These are phyloP conservation scores for Collybia sp. DNA, from an alignment of 768 basidiomycete species.

Conservation along the genomic window DNA sequence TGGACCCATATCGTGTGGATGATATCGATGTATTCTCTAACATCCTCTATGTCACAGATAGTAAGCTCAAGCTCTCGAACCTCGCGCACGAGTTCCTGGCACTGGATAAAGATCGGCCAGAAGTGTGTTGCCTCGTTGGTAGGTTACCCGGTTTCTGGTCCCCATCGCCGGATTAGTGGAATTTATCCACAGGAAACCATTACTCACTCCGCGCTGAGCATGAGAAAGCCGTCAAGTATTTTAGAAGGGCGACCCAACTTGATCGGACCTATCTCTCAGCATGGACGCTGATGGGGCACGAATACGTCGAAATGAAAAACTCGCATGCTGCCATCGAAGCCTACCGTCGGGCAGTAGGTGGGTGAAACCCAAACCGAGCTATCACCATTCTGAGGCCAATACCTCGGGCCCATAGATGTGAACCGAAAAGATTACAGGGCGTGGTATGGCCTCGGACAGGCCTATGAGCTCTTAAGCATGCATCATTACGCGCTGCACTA, in stretches of 20 bases:
- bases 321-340: conserved; percentile 98
- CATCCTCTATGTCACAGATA: conserved; percentile 93
- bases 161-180: neutral
- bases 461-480: conserved; percentile 96
- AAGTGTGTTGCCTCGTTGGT: conserved; percentile 96
- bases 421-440: conserved; percentile 96
- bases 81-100: conserved; percentile 89
- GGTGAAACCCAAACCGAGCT: conserved; percentile 16
- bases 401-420: conserved; percentile 53
- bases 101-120: conserved; percentile 89
- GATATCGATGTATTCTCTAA: conserved; percentile 96
- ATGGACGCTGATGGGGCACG: conserved; percentile 99
- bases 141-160: conserved; percentile 20
- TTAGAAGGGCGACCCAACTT: conserved; percentile 89
- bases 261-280: conserved; percentile 94
- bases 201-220: conserved; percentile 92
- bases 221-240: conserved; percentile 94
- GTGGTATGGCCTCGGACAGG: conserved; percentile 98
- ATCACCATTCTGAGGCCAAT: no score
- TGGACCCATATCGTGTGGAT: conserved; percentile 89
- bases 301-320: conserved; percentile 99
- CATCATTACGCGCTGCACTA: conserved; percentile 95
- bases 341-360: conserved; percentile 93
- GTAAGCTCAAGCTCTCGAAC: conserved; percentile 80
- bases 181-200: conserved; percentile 73